Evolutionary conservation across 2,329 filamentous ascomycete species (phyloP), one percentile per base, ranked within the genome.

Genomic region (Xylaria hypoxylon): DNA sequence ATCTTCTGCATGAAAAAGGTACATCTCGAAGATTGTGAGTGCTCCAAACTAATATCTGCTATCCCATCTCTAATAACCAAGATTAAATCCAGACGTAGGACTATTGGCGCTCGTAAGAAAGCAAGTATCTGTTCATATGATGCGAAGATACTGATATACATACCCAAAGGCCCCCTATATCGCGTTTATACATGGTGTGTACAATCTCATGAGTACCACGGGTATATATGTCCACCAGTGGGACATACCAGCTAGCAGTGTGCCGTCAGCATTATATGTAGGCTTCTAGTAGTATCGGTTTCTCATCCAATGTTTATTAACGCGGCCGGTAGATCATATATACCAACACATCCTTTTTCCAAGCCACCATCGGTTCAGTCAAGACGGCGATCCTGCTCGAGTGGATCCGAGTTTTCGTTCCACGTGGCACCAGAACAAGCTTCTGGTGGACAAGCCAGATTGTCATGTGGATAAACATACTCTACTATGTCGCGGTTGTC

Each of bases 151-250:
- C 40, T 61, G 6, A 67, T 40, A 57, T n/a, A 22, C 7, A 15
- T 50, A n/a, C 35, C 10, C 6, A 19, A 26, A 70, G 66, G 57
- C 62, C 1, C 72, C 69, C 13, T 74, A 71, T 56, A 19, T 71
- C 24, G 52, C 52, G 13, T 67, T 66, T 44, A 56, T 73, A 53
- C 70, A 67, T 22, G 55, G 68, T 11, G 58, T 67, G 2, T 73
- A 71, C 26, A 55, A 53, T 5, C 40, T 74, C 15, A 51, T 68
- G 40, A 42, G 51, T 0, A 57, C 57, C 5, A 57, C 64, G 15
- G 73, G 73, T 1, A 61, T 66, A 22, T 73, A 67, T 17, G 71
- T 74, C 7, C 71, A 74, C 26, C 67, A 69, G 15, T 74, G 73
- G 73, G 60, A 74, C 47, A 59, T 74, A 19, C 69, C 61, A 2